These are phyloP conservation scores for Xylariaceae sp. DNA, from an alignment of 2,329 filamentous ascomycete genomes.

Conservation along the genomic window DNA sequence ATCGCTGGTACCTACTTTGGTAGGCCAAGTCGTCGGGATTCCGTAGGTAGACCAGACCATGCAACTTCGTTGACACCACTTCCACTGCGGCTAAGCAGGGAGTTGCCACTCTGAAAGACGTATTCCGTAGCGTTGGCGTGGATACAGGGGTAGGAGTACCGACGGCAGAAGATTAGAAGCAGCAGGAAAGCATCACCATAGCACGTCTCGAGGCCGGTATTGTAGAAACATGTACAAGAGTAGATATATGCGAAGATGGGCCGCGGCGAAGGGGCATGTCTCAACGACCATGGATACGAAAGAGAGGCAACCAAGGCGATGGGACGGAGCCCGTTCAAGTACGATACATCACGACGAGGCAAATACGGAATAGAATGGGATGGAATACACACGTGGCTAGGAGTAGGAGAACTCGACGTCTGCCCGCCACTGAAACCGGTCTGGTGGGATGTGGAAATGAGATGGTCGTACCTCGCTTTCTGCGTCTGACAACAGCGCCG, in stretches of 20 bases:
- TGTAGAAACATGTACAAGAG: not conserved
- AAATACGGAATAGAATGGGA: no score
- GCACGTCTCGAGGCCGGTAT: not conserved
- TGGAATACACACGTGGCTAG: slow-evolving; percentile 13
- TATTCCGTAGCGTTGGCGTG: slow-evolving; percentile 1
- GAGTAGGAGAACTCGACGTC: slow-evolving; percentile 6
- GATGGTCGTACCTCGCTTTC: slow-evolving; percentile 18
- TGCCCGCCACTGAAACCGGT: slow-evolving; percentile 8
- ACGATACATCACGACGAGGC: slow-evolving; percentile 1
- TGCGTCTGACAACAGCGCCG: slow-evolving; percentile 1
- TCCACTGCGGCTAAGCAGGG: slow-evolving; percentile 2
- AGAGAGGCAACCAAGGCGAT: slow-evolving; percentile 8
- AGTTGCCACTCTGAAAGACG: no score
- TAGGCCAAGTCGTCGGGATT: slow-evolving; percentile 1
- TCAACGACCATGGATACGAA: slow-evolving; percentile 8
- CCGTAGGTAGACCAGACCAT: slow-evolving; percentile 7
- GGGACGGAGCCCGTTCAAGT: slow-evolving; percentile 2
- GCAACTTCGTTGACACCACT: slow-evolving; percentile 16
- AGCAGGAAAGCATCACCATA: not conserved
- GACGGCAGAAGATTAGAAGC: not conserved
- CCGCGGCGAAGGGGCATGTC: not conserved
- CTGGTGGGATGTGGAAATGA: slow-evolving; percentile 16
- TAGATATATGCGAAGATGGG: not conserved
- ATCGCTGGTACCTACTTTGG: not conserved
- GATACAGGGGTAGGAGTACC: slow-evolving; percentile 2